Evolutionary conservation across 1,284 basidiomycete genomes (phyloP).

Genomic region (Apiotrichum siamense): DNA sequence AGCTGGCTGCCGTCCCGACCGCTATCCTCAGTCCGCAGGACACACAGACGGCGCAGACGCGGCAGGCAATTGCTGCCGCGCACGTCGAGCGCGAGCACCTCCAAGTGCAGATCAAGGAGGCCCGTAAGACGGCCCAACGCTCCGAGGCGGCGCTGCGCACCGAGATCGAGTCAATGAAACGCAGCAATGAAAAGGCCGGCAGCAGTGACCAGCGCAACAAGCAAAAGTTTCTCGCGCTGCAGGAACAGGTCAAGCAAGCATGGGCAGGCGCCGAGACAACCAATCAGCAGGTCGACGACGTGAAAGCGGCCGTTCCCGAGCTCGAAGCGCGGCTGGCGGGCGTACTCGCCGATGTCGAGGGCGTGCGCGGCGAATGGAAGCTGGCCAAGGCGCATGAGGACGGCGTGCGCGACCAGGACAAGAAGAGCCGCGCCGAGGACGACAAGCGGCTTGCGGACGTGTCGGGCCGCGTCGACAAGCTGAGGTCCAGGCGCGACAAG

Average conservation of each 20-base stretch:
- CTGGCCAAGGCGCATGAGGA: conserved; percentile 34
- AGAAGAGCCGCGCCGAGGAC: conserved; percentile 30
- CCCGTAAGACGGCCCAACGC: conserved; percentile 42
- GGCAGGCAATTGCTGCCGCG: conserved; percentile 39
- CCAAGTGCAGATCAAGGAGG: conserved; percentile 44
- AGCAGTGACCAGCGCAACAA: conserved; percentile 42
- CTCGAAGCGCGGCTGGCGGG: conserved; percentile 28
- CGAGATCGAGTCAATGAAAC: conserved; percentile 46
- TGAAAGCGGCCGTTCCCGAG: conserved; percentile 30
- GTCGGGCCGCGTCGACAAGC: conserved; percentile 66
- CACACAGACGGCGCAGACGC: conserved; percentile 39
- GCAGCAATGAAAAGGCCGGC: conserved; percentile 44
- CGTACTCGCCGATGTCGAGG: conserved; percentile 27
- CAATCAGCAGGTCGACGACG: conserved; percentile 32
- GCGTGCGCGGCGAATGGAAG: conserved; percentile 29
- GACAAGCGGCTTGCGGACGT: conserved; percentile 38
- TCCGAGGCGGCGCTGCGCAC: conserved; percentile 43
- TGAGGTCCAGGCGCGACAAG: conserved; percentile 56
- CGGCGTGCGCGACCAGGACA: too few relatives aligned
- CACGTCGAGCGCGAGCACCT: conserved; percentile 42
- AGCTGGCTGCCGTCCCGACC: conserved; percentile 23
- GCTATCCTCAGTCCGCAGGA: conserved; percentile 39
- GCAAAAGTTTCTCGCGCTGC: conserved; percentile 45
- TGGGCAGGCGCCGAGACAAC: conserved; percentile 42
- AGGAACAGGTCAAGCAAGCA: conserved; percentile 48